Base-by-base conservation (phyloP, 2,329 filamentous ascomycete species). In the Gnomoniopsis sp. region DNA sequence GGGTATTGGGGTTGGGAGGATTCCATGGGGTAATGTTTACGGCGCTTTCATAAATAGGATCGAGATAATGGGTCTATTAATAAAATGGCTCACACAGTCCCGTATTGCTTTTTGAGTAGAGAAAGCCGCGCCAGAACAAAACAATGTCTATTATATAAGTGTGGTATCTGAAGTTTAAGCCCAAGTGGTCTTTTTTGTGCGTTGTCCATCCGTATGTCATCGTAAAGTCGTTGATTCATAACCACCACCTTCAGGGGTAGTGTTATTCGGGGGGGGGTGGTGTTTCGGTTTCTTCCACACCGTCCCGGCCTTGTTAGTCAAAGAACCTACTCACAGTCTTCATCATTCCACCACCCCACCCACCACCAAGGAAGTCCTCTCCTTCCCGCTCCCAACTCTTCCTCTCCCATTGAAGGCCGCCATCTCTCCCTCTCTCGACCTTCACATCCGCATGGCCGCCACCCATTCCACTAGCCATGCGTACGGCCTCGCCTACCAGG, bases 401-500 rank as follows among this genome's bases (percentile, higher is more conserved):
- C 51, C 71, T 68, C 68, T 77, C 76, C 71, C 74, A 80, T 56
- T 68, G 70, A 63, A 72, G 59, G 6, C 65, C 69, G 48, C 66
- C 71, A 34, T 67, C 65, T 48, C 65, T 68, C 55, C 68, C 69
- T 47, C 67, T 72, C 65, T 76, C 71, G 57, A 79, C 64, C 54
- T 68, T 61, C 6, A 64, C 63, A 38, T 53, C 59, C 34, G 62
- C 61, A 26, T 65, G 60, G 36, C 64, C 62, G 12, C 65, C 62
- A 38, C 68, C 67, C 49, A 68, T 61, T 47, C 69, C 73, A 38
- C 72, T 72, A 6, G 80, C 81, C 78, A 85, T 80, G 65, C 77
- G 75, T 57, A 84, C 75, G 47, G 82, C 82, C 67, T 85, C 82
- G 62, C 79, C 74, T 43, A 84, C 76, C 33, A 84, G 70, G 17